phyloP scores from a whole-genome alignment of 371 early-diverging fungal genomes.

The Syncephalis plumigaleata region DNA sequence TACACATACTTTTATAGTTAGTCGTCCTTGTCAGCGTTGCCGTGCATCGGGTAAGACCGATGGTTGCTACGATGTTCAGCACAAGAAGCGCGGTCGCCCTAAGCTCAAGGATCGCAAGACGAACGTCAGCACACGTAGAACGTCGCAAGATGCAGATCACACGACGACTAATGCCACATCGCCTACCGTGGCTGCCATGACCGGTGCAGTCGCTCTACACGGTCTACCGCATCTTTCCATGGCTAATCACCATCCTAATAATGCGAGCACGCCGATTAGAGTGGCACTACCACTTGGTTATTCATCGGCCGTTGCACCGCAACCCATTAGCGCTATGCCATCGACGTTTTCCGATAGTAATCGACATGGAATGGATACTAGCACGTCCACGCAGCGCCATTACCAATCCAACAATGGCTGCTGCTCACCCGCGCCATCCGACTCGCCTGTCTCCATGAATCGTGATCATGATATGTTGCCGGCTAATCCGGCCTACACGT shows the following conservation, averaged over 20 bases:
- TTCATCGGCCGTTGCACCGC: constrained; percentile 2
- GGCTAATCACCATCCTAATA: too few species aligned
- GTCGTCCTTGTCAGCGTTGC: constrained; percentile 60
- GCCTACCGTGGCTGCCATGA: constrained; percentile 1
- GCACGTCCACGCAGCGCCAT: background rate
- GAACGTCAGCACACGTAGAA: constrained; percentile 7
- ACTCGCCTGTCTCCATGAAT: background rate
- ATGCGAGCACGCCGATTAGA: constrained; percentile 9
- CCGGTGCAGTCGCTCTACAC: too few species aligned
- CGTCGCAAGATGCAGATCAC: constrained; percentile 9
- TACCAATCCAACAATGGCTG: background rate
- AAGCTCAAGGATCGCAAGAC: constrained; percentile 35
- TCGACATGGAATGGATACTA: background rate
- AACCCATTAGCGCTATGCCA: background rate
- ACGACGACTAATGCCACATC: constrained; percentile 5
- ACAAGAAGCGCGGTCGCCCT: constrained; percentile 66
- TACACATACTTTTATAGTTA: constrained; percentile 18
- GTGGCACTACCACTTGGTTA: constrained; percentile 13
- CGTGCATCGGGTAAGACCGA: constrained; percentile 47
- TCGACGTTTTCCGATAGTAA: background rate
- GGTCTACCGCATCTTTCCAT: too few species aligned
- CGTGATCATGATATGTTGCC: background rate
- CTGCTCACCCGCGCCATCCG: background rate
- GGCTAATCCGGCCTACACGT: background rate
- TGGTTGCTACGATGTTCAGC: constrained; percentile 60